A percentile compares a stretch with the other conserved stretches of the same genome.
These are phyloP conservation scores for Trichoderma harzianum DNA, from an alignment of 2,329 filamentous ascomycete genomes.

Conservation along the genomic window DNA sequence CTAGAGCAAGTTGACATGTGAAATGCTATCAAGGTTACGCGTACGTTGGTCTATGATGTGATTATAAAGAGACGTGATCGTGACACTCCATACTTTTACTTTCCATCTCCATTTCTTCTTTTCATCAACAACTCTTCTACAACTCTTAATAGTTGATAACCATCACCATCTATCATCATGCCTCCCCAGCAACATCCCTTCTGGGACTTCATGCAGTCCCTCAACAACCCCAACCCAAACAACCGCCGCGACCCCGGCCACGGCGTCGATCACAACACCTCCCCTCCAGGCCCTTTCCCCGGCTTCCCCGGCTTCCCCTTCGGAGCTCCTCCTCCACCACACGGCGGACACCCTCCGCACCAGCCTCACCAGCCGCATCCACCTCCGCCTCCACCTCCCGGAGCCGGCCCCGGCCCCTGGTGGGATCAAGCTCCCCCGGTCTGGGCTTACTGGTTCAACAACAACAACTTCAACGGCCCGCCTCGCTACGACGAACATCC, in stretches of 20 bases:
- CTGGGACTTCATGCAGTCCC: conserved; percentile 37
- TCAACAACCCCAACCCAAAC: conserved; percentile 24
- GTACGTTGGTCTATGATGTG: neutral
- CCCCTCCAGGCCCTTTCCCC: conserved; percentile 17
- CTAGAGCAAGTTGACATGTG: neutral
- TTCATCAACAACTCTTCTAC: neutral
- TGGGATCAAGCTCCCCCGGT: neutral
- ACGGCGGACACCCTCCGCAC: neutral
- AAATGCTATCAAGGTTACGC: neutral
- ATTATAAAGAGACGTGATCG: neutral
- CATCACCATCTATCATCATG: neutral
- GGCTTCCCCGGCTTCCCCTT: conserved; percentile 34
- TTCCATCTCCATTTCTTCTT: neutral
- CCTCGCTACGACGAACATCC: neutral
- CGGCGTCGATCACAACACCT: conserved; percentile 38
- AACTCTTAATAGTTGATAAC: neutral
- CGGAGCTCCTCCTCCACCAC: conserved; percentile 12
- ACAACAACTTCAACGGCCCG: neutral
- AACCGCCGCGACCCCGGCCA: conserved; percentile 26
- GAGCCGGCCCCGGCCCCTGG: neutral
- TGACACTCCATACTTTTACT: neutral
- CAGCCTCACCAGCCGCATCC: neutral
- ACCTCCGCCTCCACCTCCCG: conserved; percentile 5
- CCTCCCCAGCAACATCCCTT: conserved; percentile 23
- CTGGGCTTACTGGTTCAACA: neutral